Conservation (phyloP, 2,329 filamentous ascomycete genomes). For the Colletotrichum orbiculare region DNA sequence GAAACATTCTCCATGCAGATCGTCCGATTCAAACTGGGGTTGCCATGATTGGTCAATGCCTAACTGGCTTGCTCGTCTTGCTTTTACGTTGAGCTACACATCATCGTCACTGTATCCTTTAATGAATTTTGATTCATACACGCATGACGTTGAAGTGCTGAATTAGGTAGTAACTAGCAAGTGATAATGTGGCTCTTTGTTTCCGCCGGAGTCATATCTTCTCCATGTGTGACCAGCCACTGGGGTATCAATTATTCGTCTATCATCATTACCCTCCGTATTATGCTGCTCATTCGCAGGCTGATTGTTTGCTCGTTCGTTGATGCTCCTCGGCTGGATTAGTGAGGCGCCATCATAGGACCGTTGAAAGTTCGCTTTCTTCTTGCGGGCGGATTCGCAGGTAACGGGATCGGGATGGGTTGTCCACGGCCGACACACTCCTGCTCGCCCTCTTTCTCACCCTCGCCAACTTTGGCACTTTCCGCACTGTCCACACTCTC, state of each 20-base stretch:
- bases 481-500: not conserved
- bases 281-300: no score
- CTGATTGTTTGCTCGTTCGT: no score
- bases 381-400: not conserved
- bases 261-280: no score
- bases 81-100: not conserved
- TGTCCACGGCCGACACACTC: not conserved
- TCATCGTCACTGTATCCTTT: no score
- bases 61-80: not conserved
- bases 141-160: no score
- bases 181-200: no score
- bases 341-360: constrained; percentile 28
- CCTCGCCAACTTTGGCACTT: not conserved
- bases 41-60: constrained; percentile 28
- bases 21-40: not conserved
- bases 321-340: not conserved
- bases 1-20: constrained; percentile 17
- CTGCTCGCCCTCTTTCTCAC: not conserved
- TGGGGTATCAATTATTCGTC: no score
- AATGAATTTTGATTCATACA: no score
- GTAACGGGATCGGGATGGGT: not conserved
- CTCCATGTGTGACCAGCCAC: no score
- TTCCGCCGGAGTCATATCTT: no score
- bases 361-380: constrained; percentile 21
- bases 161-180: no score